These are phyloP conservation scores for Microbotryum scabiosae DNA, from an alignment of 1,284 basidiomycete genomes.

Conservation along the genomic window DNA sequence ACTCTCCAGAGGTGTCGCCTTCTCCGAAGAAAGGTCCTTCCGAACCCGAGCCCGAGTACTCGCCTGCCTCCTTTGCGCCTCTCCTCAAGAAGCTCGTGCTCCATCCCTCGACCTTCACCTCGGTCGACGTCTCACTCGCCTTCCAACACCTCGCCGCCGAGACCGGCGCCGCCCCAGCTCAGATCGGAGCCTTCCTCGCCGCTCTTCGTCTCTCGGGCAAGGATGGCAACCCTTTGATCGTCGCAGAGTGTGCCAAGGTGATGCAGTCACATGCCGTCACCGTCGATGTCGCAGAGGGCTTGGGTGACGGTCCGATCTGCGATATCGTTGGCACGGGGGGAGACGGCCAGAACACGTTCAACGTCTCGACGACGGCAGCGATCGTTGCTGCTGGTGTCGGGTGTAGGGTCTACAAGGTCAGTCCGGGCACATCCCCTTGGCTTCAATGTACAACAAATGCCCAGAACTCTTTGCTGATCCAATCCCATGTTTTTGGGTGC, in stretches of 20 bases:
- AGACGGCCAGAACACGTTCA: slow-evolving; percentile 94
- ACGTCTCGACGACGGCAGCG: slow-evolving; percentile 90
- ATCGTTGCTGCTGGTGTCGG: slow-evolving; percentile 93
- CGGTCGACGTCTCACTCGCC: slow-evolving; percentile 13
- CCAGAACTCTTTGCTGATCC: background rate
- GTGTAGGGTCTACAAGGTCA: slow-evolving; percentile 82
- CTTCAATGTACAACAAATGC: no score
- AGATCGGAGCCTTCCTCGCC: slow-evolving; percentile 36
- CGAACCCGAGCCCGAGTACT: background rate
- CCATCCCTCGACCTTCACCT: slow-evolving; percentile 15
- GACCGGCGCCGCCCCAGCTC: slow-evolving; percentile 18
- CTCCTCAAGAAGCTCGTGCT: slow-evolving; percentile 30
- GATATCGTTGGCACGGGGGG: slow-evolving; percentile 77
- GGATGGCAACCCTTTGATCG: slow-evolving; percentile 31
- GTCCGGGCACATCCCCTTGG: no score
- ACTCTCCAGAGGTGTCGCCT: no score
- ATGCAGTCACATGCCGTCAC: slow-evolving; percentile 59
- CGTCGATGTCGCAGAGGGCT: slow-evolving; percentile 45
- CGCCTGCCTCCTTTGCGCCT: slow-evolving; percentile 22
- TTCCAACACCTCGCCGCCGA: slow-evolving; percentile 29
- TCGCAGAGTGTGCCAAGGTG: slow-evolving; percentile 62
- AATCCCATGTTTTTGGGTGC: background rate
- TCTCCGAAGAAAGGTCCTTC: no score
- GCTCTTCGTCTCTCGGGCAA: slow-evolving; percentile 31
- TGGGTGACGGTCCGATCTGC: slow-evolving; percentile 26